These are phyloP conservation scores for Kalmanozyma brasiliensis DNA, from an alignment of 1,284 basidiomycete genomes.

Conservation along the genomic window DNA sequence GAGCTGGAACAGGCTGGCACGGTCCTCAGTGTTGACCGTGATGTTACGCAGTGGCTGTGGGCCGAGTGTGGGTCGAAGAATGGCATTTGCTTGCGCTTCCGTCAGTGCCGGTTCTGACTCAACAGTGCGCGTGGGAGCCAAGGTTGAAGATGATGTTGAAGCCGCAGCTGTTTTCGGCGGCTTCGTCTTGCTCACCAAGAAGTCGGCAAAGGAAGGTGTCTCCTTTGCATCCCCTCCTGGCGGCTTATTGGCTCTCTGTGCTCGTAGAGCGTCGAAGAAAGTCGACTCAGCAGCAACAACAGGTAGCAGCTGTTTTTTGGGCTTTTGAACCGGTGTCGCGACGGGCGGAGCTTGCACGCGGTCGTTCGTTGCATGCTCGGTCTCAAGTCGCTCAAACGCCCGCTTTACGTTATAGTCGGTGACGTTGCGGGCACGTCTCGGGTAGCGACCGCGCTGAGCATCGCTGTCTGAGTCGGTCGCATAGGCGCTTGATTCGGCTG, in stretches of 20 bases:
- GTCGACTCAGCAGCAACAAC: constrained; percentile 5
- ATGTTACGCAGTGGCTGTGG: constrained; percentile 7
- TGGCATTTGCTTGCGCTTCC: constrained; percentile 3
- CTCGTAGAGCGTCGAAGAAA: constrained; percentile 32
- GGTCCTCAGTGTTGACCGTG: constrained; percentile 12
- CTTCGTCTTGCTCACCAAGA: constrained; percentile 14
- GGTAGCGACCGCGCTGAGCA: constrained; percentile 24
- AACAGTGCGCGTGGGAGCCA: constrained; percentile 1
- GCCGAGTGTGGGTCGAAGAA: neutral
- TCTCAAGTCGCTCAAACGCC: constrained; percentile 21
- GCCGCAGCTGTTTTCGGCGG: neutral
- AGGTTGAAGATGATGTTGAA: neutral
- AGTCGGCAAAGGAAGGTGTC: constrained; percentile 15
- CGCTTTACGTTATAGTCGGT: constrained; percentile 37
- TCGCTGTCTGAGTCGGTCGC: constrained; percentile 23
- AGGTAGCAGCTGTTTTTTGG: constrained; percentile 5
- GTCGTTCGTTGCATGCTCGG: neutral
- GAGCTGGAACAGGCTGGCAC: constrained; percentile 5
- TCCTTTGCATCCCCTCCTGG: neutral
- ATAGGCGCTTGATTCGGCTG: constrained; percentile 9
- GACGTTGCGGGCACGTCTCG: constrained; percentile 25
- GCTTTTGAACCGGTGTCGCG: too few species aligned
- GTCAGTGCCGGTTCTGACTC: neutral
- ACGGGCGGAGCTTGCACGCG: too few species aligned
- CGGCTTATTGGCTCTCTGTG: neutral